These are phyloP conservation scores for Ceriops tagal DNA, from an alignment of 345 rosid genomes.

Conservation along the genomic window DNA sequence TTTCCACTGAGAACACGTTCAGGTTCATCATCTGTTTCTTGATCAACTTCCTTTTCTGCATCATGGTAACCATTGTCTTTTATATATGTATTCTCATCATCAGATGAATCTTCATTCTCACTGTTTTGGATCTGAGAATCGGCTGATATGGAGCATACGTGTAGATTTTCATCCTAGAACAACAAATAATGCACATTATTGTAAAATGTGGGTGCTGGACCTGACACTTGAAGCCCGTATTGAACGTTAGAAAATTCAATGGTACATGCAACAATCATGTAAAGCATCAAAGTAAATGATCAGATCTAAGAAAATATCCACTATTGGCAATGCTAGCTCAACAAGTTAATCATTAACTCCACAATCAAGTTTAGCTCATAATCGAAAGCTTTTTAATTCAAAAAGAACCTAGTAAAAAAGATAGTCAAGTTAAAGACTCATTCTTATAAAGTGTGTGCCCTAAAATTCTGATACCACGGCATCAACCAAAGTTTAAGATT, in stretches of 20 bases:
- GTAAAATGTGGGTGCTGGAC: neutral
- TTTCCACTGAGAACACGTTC: constrained; percentile 81
- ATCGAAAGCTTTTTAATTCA: neutral
- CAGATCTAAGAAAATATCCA: neutral
- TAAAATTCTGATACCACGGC: no score
- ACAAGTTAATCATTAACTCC: neutral
- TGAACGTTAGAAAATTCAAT: neutral
- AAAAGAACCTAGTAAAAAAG: neutral
- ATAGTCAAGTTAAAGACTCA: neutral
- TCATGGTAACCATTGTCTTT: constrained; percentile 77
- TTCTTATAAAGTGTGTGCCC: no score
- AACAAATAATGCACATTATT: neutral
- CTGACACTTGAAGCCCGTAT: neutral
- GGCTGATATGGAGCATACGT: constrained; percentile 85
- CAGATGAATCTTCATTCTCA: constrained; percentile 84
- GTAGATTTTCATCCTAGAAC: constrained; percentile 87
- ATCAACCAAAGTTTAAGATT: neutral
- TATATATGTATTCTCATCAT: constrained; percentile 70
- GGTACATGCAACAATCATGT: neutral
- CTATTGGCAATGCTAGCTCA: neutral
- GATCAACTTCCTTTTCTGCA: constrained; percentile 83
- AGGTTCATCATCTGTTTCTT: constrained; percentile 70
- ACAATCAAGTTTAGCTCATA: neutral
- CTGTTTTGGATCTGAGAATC: constrained; percentile 84
- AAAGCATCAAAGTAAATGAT: neutral